A percentile compares a stretch with the other conserved stretches of the same genome.
Evolutionary conservation across 768 basidiomycete genomes (phyloP).

Genomic region (Russula sp.): DNA sequence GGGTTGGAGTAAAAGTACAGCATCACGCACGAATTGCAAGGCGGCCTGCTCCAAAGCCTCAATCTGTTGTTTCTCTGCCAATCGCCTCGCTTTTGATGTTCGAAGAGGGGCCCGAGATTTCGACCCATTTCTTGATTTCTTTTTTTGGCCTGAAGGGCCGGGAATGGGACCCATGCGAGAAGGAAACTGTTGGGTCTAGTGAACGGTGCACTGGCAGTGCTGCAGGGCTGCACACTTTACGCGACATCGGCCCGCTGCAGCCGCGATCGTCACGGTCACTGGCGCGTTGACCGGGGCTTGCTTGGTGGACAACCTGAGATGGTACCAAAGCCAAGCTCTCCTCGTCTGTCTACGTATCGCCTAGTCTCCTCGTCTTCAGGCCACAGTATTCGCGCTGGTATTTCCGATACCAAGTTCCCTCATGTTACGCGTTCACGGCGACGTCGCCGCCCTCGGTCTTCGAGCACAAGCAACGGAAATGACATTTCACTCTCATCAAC

Average conservation of each 20-base stretch:
- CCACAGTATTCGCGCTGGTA: slow-evolving; percentile 9
- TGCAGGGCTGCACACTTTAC: too few species aligned
- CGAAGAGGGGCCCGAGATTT: slow-evolving; percentile 8
- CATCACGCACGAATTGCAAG: slow-evolving; percentile 23
- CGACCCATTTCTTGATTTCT: slow-evolving; percentile 13
- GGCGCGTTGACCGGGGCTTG: background rate
- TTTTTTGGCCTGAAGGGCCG: slow-evolving; percentile 16
- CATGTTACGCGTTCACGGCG: slow-evolving; percentile 13
- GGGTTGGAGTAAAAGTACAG: background rate
- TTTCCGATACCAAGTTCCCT: slow-evolving; percentile 20
- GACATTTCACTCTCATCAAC: slow-evolving; percentile 26
- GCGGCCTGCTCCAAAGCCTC: slow-evolving; percentile 26
- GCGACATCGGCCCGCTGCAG: background rate
- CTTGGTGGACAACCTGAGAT: background rate
- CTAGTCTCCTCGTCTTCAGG: slow-evolving; percentile 18
- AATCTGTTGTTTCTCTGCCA: slow-evolving; percentile 28
- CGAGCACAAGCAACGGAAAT: slow-evolving; percentile 22
- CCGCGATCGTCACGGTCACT: too few species aligned
- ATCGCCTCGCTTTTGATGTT: slow-evolving; percentile 23
- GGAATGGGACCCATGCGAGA: slow-evolving; percentile 16
- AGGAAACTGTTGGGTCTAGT: too few species aligned
- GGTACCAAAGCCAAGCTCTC: slow-evolving; percentile 8
- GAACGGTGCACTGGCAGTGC: too few species aligned
- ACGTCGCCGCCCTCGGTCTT: slow-evolving; percentile 24
- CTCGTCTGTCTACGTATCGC: slow-evolving; percentile 6